Base-by-base conservation (phyloP, 768 basidiomycete species). In the Kwoniella shandongensis region DNA sequence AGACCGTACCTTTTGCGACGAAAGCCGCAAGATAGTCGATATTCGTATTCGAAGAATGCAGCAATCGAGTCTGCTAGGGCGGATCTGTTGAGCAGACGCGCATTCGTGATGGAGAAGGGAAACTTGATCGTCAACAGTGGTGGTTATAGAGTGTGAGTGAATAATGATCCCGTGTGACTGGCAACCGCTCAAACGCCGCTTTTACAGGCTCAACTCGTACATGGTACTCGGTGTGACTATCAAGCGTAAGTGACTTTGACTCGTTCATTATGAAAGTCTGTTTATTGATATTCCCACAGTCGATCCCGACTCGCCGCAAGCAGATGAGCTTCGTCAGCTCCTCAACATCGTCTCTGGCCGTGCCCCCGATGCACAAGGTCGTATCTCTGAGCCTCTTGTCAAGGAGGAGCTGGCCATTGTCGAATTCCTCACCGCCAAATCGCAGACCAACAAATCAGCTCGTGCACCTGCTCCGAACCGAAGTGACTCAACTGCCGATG, bases 321-420 rank as follows among this genome's bases (percentile, higher is more conserved):
- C 75, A 2, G 75, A 76, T 44, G 73, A 76, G 46, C 61, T 75
- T 8, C 64, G 72, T 7, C 58, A 69, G 13, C 66, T 75, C 0
- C 65, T 75, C 15, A 72, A 78, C 53, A 63, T 78, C 41, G 77
- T 77, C 7, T 71, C 73, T 11, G 77, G 77, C 13, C 65, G 70
- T 32, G 71, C 75, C 12, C 72, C 73, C 13, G 77, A 78, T 52
- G 57, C 63, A 11, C 64, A 72, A 36, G 77, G 77, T 15, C 59
- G 63, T 12, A 52, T 71, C 3, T 78, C 77, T 0, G 73, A 75
- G 54, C 75, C 77, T 0, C 69, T 77, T 17, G 77, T 78, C 18
- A 76, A 77, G 51, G 75, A 76, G 52, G 77, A 78, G 63, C 64
- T 78, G 5, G 77, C 77, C 25, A 76, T 78, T 41, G 77, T 77